Evolutionary conservation across 169 alveolate genomes (phyloP).

Genomic region (Theileria orientalis): DNA sequence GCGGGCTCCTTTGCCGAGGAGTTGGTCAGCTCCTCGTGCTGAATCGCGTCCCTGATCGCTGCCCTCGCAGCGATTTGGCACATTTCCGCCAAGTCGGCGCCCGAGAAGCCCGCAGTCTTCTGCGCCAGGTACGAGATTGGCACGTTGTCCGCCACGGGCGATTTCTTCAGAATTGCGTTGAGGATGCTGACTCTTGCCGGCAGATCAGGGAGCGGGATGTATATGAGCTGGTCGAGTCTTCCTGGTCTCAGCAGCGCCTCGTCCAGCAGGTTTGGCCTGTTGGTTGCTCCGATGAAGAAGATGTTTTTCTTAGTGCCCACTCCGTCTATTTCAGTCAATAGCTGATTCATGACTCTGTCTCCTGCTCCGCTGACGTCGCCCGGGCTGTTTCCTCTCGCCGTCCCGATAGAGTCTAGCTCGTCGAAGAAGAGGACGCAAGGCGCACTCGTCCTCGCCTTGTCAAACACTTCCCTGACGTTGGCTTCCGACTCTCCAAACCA

Average conservation of each 20-base stretch:
- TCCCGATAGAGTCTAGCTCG: conserved; percentile 98
- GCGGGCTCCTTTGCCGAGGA: conserved; percentile 2
- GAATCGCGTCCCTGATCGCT: conserved; percentile 98
- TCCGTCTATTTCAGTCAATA: conserved; percentile 99
- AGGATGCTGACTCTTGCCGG: conserved; percentile 94
- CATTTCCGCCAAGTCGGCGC: conserved; percentile 99
- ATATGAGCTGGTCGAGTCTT: conserved; percentile 97
- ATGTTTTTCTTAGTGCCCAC: conserved; percentile 97
- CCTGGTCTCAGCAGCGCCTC: conserved; percentile 99
- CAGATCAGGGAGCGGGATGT: conserved; percentile 99
- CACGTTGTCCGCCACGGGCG: conserved; percentile 97
- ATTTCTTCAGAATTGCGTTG: conserved; percentile 93
- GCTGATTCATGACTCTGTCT: conserved; percentile 98
- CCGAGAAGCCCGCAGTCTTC: conserved; percentile 99
- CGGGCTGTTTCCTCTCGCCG: conserved; percentile 90
- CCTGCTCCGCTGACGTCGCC: conserved; percentile 99
- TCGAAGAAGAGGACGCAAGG: conserved; percentile 99
- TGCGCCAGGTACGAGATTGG: conserved; percentile 96
- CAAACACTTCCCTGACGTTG: conserved; percentile 99
- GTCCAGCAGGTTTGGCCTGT: conserved; percentile 98
- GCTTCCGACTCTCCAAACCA: conserved; percentile 99
- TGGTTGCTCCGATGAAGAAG: conserved; percentile 99
- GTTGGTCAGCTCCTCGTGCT: conserved; percentile 73
- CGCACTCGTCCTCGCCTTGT: conserved; percentile 98
- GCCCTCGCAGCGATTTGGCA: conserved; percentile 99